A percentile compares a stretch with the other conserved stretches of the same genome.
phyloP scores from a whole-genome alignment of 371 early-diverging fungal genomes.

The Saksenaea oblongispora region DNA sequence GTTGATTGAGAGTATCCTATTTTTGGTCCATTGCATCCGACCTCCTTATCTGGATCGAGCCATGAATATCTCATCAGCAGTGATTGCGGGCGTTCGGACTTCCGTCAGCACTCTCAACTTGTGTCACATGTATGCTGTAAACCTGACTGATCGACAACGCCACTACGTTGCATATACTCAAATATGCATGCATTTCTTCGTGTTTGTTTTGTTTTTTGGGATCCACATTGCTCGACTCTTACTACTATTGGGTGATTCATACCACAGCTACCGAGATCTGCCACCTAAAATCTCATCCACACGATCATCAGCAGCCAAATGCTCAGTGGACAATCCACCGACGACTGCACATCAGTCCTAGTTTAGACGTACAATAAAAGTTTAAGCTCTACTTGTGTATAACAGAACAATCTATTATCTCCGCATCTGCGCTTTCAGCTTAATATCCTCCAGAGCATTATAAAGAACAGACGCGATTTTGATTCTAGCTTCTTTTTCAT shows the following conservation, averaged over 20 bases:
- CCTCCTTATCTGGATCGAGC: conserved; percentile 32
- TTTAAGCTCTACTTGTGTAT: neutral
- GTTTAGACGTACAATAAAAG: neutral
- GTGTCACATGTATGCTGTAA: conserved; percentile 13
- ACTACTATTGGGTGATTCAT: neutral
- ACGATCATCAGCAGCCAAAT: neutral
- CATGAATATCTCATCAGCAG: conserved; percentile 27
- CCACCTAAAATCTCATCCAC: neutral
- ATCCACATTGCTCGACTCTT: conserved; percentile 2
- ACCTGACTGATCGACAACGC: conserved; percentile 20
- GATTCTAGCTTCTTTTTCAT: conserved; percentile 61
- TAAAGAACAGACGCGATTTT: conserved; percentile 57
- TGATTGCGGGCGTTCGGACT: conserved; percentile 25
- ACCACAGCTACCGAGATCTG: neutral
- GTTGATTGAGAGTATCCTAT: conserved; percentile 21
- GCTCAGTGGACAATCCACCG: neutral
- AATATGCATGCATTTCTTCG: conserved; percentile 37
- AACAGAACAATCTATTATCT: neutral
- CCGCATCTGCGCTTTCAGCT: conserved; percentile 15
- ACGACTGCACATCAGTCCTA: neutral
- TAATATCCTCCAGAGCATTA: conserved; percentile 51
- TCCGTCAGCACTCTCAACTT: conserved; percentile 28
- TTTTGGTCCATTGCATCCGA: conserved; percentile 16
- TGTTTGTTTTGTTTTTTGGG: conserved; percentile 21
- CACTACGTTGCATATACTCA: conserved; percentile 42